These are phyloP conservation scores for Podospora bellae-mahoneyi DNA, from an alignment of 495 filamentous ascomycete genomes.

Conservation along the genomic window DNA sequence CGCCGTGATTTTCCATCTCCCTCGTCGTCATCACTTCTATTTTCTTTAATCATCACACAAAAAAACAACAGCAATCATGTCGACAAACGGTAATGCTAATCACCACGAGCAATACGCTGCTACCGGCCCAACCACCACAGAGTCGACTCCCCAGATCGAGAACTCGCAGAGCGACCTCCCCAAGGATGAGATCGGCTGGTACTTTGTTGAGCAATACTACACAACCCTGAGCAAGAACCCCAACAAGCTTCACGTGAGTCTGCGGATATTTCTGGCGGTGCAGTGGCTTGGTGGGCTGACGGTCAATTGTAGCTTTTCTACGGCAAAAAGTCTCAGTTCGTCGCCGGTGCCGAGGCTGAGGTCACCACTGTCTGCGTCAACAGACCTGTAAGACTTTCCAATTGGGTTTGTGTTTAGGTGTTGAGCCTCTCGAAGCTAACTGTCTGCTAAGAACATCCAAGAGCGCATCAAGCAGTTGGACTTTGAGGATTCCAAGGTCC, in stretches of 20 bases:
- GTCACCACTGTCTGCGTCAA: conserved; percentile 78
- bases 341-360: conserved; percentile 83
- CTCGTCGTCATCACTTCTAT: conserved; percentile 6
- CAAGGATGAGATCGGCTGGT: conserved; percentile 96
- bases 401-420: conserved; percentile 30
- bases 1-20: conserved; percentile 18
- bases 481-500: conserved; percentile 97
- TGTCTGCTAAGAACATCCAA: conserved; percentile 66
- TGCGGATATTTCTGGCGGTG: background rate
- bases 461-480: conserved; percentile 89
- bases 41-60: conserved; percentile 7
- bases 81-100: conserved; percentile 46
- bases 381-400: conserved; percentile 57
- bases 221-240: conserved; percentile 92
- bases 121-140: conserved; percentile 23
- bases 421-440: background rate
- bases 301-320: conserved; percentile 61
- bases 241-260: conserved; percentile 82
- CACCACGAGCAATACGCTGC: conserved; percentile 39
- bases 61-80: conserved; percentile 38
- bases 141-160: conserved; percentile 14
- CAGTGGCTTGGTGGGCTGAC: conserved; percentile 7
- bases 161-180: conserved; percentile 33
- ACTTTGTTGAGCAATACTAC: conserved; percentile 99
- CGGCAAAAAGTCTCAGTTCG: conserved; percentile 75